These are phyloP conservation scores for Daldinia eschscholtzii DNA, from an alignment of 2,329 filamentous ascomycete species.

Conservation along the genomic window DNA sequence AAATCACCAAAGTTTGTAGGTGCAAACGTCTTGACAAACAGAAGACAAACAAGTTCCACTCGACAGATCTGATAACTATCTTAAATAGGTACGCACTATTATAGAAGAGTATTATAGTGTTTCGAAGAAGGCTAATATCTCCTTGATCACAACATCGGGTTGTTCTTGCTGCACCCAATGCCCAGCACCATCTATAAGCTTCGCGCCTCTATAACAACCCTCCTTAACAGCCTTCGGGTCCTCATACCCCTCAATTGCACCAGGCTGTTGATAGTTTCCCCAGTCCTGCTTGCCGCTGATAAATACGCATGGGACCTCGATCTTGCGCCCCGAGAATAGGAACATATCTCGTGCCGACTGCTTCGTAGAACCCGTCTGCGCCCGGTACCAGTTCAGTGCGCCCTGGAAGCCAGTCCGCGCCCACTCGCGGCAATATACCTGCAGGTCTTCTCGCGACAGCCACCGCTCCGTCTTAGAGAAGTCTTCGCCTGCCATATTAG, in stretches of 20 bases:
- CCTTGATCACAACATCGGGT: conserved; percentile 62
- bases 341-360: conserved; percentile 64
- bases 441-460: conserved; percentile 69
- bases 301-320: conserved; percentile 72
- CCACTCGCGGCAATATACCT: conserved; percentile 72
- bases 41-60: not conserved
- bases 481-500: conserved; percentile 67
- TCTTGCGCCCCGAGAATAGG: conserved; percentile 70
- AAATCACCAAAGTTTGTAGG: not conserved
- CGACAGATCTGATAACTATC: not conserved
- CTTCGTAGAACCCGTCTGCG: conserved; percentile 63
- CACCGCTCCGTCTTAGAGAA: conserved; percentile 60
- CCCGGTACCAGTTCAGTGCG: conserved; percentile 76
- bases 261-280: conserved; percentile 76
- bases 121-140: conserved; percentile 46
- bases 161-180: conserved; percentile 80
- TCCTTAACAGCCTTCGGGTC: conserved; percentile 63
- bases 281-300: conserved; percentile 74
- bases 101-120: conserved; percentile 36
- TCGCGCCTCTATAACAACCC: conserved; percentile 64
- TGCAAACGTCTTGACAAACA: not conserved
- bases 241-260: conserved; percentile 66
- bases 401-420: conserved; percentile 73
- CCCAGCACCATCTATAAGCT: conserved; percentile 70
- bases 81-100: not conserved